Evolutionary conservation across 2,329 filamentous ascomycete genomes (phyloP).

Genomic region (Fusarium devonianum): DNA sequence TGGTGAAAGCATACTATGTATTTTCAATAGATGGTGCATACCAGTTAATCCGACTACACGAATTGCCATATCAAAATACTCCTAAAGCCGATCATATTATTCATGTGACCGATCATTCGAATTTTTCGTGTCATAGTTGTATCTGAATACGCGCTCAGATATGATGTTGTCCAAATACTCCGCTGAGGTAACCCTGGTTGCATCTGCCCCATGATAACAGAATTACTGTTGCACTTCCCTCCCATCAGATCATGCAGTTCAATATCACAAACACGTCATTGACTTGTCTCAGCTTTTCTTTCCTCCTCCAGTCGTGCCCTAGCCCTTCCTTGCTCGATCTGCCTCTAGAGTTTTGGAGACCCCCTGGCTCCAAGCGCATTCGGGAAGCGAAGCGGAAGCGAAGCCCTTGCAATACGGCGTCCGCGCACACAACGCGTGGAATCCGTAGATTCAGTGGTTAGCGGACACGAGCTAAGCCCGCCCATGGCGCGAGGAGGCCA

Average conservation of each 20-base stretch:
- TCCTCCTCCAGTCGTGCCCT: not conserved
- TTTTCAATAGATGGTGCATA: constrained; percentile 26
- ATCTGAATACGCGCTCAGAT: no score
- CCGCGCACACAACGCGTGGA: constrained; percentile 6
- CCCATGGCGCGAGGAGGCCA: not conserved
- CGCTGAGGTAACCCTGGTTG: not conserved
- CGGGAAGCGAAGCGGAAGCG: constrained; percentile 29
- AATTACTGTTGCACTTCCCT: constrained; percentile 10
- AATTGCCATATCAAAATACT: constrained; percentile 3
- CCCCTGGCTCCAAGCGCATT: constrained; percentile 15
- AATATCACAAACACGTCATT: constrained; percentile 25
- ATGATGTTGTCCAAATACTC: not conserved
- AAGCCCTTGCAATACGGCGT: constrained; percentile 21
- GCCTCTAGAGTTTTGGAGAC: constrained; percentile 2
- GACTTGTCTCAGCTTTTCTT: constrained; percentile 20
- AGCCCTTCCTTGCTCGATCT: constrained; percentile 5
- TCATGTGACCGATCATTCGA: no score
- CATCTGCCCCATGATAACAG: not conserved
- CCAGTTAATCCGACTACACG: constrained; percentile 25
- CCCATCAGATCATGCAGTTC: constrained; percentile 34
- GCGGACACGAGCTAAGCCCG: no score
- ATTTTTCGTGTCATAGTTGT: no score
- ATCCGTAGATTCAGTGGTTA: no score
- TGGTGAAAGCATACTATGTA: constrained; percentile 14
- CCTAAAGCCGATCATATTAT: no score